Conservation (phyloP, 2,329 filamentous ascomycete genomes). For the Aspergillus brasiliensis region DNA sequence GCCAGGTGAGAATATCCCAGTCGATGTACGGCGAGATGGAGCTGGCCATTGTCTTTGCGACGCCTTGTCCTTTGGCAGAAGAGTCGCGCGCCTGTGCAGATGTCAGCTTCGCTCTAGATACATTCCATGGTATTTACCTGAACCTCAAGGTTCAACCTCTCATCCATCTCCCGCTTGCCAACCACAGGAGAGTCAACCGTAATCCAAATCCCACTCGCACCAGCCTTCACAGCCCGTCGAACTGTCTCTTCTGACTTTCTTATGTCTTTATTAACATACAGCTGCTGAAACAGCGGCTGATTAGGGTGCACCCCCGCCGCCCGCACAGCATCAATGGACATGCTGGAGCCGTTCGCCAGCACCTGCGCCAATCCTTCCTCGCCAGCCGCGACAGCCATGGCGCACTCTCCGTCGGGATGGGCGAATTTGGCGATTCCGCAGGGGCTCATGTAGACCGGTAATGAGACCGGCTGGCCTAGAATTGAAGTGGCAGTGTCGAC, state of each 20-base stretch:
- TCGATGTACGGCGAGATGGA: constrained; percentile 33
- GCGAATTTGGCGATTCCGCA: constrained; percentile 48
- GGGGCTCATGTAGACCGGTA: constrained; percentile 47
- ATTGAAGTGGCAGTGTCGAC: constrained; percentile 41
- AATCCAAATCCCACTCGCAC: constrained; percentile 34
- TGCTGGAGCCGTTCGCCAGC: constrained; percentile 43
- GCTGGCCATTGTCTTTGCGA: constrained; percentile 33
- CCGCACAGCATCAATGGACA: constrained; percentile 44
- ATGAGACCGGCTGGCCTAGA: constrained; percentile 33
- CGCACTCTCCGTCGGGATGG: constrained; percentile 47
- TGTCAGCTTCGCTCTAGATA: neutral
- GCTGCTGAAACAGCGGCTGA: constrained; percentile 37
- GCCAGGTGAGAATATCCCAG: constrained; percentile 40
- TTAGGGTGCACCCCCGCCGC: constrained; percentile 21
- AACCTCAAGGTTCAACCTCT: constrained; percentile 30
- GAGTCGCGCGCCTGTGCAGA: neutral
- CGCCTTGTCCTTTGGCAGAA: constrained; percentile 23
- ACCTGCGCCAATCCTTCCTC: constrained; percentile 41
- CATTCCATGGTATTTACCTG: constrained; percentile 13
- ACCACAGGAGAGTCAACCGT: constrained; percentile 40
- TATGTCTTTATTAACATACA: constrained; percentile 43
- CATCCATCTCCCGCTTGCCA: constrained; percentile 37
- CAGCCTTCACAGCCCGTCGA: constrained; percentile 29
- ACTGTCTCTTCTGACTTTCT: constrained; percentile 28
- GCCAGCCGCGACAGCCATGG: constrained; percentile 44